Conservation (phyloP, 2,329 filamentous ascomycete species). For the Colletotrichum truncatum region DNA sequence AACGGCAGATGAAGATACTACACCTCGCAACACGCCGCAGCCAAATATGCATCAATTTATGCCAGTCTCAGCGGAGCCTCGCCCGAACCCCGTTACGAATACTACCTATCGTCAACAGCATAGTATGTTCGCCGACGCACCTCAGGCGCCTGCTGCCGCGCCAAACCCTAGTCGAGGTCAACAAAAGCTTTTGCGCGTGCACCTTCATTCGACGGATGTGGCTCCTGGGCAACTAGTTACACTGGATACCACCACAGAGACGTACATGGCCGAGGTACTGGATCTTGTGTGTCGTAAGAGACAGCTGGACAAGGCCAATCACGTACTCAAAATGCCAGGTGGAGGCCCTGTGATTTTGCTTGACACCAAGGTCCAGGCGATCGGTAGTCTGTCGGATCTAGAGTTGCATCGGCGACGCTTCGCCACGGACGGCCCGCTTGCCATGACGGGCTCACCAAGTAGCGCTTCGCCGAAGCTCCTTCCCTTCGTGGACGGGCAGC, state of each 20-base stretch:
- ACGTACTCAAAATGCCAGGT: constrained; percentile 80
- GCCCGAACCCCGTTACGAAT: constrained; percentile 68
- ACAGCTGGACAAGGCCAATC: constrained; percentile 80
- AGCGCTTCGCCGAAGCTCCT: constrained; percentile 75
- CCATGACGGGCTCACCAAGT: constrained; percentile 74
- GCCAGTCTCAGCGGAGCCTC: constrained; percentile 44
- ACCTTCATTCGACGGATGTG: constrained; percentile 75
- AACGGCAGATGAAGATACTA: constrained; percentile 50
- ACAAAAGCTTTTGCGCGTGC: constrained; percentile 76
- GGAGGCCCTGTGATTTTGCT: constrained; percentile 79
- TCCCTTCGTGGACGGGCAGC: constrained; percentile 54
- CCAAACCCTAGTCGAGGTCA: constrained; percentile 65
- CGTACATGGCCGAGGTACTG: constrained; percentile 83
- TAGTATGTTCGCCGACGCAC: constrained; percentile 64
- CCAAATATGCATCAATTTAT: constrained; percentile 43
- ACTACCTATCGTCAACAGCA: constrained; percentile 66
- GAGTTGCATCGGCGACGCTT: constrained; percentile 81
- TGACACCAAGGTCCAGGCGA: constrained; percentile 81
- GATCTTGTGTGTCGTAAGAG: constrained; percentile 81
- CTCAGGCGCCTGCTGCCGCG: constrained; percentile 54
- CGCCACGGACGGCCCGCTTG: constrained; percentile 76
- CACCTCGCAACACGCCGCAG: constrained; percentile 57
- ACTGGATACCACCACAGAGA: constrained; percentile 81
- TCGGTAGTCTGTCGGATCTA: constrained; percentile 78
- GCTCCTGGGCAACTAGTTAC: constrained; percentile 79